Evolutionary conservation across 148 eudicot species (phyloP), one percentile per base, ranked within the genome.

Genomic region (Rhododendron henanense): DNA sequence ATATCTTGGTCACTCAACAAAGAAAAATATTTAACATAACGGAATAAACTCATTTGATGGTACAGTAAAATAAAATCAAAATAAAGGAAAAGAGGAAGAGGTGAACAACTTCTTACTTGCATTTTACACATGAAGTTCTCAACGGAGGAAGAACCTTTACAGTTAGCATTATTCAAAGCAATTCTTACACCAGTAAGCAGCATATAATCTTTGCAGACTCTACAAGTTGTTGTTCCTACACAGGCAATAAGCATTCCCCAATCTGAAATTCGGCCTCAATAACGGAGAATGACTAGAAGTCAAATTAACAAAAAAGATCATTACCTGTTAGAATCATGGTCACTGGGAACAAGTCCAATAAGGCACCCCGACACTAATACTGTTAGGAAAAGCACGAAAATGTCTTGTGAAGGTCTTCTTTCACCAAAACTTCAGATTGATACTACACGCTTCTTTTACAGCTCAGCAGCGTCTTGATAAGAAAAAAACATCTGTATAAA

Each of bases 251-350:
- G 35, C 69, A 63, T 23, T 23, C 28, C 69, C 69, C 28, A 23
- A 23, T 63, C 69, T 63, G 3, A 63, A 7, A 63, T 63, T 7
- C 11, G 13, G 69, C 28, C 69, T 63, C 23, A 23, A 63, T 4
- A 41, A 41, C 6, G 3, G 45, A 44, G 19, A 50, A 63, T 63
- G 45, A 61, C 53, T 13, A 44, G 50, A 25, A 23, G 9, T 44
- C 37, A 65, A 65, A 23, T 16, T 37, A 6, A 10, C 11, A 45
- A 47, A 39, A 83, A 15, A 28, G 55, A 69, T 67, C 55, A 61
- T 59, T 82, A 83, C 84, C 75, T 83, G 84, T 37, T 41, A 82
- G 53, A 15, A 63, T 61, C 51, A 33, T 82, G 10, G 31, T 2
- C 73, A 18, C 13, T 10, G 28, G 69, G 63, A 35, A 21, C 14